phyloP scores from a whole-genome alignment of 106 monocot species.

The Hemerocallis citrina region DNA sequence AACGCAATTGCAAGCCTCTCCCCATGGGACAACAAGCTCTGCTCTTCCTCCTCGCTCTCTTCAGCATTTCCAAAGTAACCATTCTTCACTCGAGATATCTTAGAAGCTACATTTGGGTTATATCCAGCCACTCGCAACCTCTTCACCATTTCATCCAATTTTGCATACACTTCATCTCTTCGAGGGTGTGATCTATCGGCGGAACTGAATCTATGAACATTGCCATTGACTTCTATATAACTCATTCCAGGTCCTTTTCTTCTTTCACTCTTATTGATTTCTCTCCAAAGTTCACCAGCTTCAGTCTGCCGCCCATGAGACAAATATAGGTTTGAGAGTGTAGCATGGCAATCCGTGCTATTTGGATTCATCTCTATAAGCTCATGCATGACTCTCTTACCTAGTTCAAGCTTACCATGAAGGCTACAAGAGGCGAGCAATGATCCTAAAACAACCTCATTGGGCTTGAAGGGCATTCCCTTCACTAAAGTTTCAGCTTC shows the following conservation, averaged over 20 bases:
- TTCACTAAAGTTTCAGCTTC: slow-evolving; percentile 29
- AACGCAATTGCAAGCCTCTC: slow-evolving; percentile 57
- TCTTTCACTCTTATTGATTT: neutral
- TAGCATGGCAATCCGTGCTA: neutral
- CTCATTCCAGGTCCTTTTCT: slow-evolving; percentile 7
- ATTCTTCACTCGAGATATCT: slow-evolving; percentile 13
- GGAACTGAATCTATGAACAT: neutral
- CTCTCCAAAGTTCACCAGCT: neutral
- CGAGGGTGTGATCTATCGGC: slow-evolving; percentile 12
- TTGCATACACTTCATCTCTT: slow-evolving; percentile 28
- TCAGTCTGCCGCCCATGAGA: neutral
- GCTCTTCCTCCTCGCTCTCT: slow-evolving; percentile 41
- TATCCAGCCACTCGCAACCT: slow-evolving; percentile 38
- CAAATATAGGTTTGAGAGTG: slow-evolving; percentile 1
- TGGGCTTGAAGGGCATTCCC: slow-evolving; percentile 12
- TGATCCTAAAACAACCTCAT: slow-evolving; percentile 37
- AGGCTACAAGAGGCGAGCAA: slow-evolving; percentile 34
- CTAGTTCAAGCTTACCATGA: slow-evolving; percentile 39
- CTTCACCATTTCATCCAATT: slow-evolving; percentile 35
- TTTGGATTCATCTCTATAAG: slow-evolving; percentile 34
- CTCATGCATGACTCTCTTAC: slow-evolving; percentile 26
- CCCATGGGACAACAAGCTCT: slow-evolving; percentile 40
- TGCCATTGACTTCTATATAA: slow-evolving; percentile 3
- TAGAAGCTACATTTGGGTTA: slow-evolving; percentile 13
- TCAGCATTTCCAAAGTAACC: slow-evolving; percentile 11